phyloP scores from a whole-genome alignment of 1,284 basidiomycete species.

The Coniferiporia sulphurascens region DNA sequence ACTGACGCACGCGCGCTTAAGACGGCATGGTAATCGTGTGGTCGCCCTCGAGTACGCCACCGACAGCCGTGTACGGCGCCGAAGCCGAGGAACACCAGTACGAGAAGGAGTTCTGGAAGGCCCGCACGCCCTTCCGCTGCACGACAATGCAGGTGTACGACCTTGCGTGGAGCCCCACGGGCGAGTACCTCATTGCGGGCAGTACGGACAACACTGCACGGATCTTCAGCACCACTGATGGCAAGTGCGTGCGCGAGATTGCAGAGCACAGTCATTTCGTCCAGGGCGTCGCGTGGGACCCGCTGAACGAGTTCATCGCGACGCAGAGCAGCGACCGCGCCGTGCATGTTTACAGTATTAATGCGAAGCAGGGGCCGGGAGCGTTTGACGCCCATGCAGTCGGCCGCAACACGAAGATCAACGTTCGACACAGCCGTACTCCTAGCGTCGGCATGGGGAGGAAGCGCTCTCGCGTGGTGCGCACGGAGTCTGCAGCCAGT shows the following conservation, averaged over 20 bases:
- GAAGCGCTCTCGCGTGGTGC: constrained; percentile 52
- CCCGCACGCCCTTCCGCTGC: constrained; percentile 82
- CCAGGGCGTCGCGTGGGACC: constrained; percentile 96
- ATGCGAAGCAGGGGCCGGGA: constrained; percentile 57
- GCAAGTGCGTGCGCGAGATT: constrained; percentile 81
- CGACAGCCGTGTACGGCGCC: constrained; percentile 69
- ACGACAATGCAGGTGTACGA: constrained; percentile 96
- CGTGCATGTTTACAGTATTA: constrained; percentile 84
- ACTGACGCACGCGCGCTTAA: constrained; percentile 29
- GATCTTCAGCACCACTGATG: constrained; percentile 76
- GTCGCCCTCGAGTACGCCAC: constrained; percentile 77
- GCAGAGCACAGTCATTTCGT: constrained; percentile 93
- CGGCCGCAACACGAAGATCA: constrained; percentile 74
- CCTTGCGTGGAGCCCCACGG: constrained; percentile 94
- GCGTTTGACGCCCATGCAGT: constrained; percentile 80
- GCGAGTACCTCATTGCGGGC: constrained; percentile 90
- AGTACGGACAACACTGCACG: constrained; percentile 95
- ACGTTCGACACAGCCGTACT: constrained; percentile 61
- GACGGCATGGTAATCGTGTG: constrained; percentile 98
- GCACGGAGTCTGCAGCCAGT: constrained; percentile 70
- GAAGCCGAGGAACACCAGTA: constrained; percentile 79
- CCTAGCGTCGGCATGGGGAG: constrained; percentile 45
- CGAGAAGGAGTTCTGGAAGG: constrained; percentile 96
- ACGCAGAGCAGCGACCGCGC: constrained; percentile 91
- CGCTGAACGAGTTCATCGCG: constrained; percentile 89